Evolutionary conservation across 805 yeast genomes (phyloP).

Genomic region (Cyberlindnera saturnus): DNA sequence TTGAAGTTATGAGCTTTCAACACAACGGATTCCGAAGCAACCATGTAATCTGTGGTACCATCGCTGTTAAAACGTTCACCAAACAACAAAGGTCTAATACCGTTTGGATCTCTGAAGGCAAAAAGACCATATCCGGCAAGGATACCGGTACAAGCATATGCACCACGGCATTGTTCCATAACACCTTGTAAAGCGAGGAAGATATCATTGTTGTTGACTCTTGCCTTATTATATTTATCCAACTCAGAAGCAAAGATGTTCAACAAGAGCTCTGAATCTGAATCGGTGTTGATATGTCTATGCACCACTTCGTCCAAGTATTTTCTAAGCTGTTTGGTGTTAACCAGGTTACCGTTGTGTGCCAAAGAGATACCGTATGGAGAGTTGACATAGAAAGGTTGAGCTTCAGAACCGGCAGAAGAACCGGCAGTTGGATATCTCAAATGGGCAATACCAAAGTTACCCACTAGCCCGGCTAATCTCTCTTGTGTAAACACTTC

Average conservation of each 20-base stretch:
- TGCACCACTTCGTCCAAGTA: constrained; percentile 91
- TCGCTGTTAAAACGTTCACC: constrained; percentile 74
- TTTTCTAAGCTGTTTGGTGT: constrained; percentile 67
- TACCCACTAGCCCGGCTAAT: constrained; percentile 75
- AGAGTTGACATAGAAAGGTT: constrained; percentile 95
- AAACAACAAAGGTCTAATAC: constrained; percentile 83
- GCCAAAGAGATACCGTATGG: constrained; percentile 90
- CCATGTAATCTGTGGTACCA: constrained; percentile 81
- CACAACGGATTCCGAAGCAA: constrained; percentile 93
- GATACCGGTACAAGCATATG: constrained; percentile 94
- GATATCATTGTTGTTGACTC: constrained; percentile 87
- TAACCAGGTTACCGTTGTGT: constrained; percentile 94
- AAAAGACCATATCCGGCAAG: constrained; percentile 93
- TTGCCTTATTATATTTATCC: constrained; percentile 84
- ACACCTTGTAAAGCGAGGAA: constrained; percentile 83
- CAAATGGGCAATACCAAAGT: constrained; percentile 92
- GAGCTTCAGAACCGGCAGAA: constrained; percentile 93
- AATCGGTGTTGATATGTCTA: constrained; percentile 95
- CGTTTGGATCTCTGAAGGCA: constrained; percentile 97
- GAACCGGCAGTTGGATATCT: constrained; percentile 98
- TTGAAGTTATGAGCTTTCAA: constrained; percentile 85
- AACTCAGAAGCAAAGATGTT: constrained; percentile 90
- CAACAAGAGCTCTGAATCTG: constrained; percentile 86
- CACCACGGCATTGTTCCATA: constrained; percentile 79
- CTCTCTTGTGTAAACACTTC: constrained; percentile 89